phyloP scores from a whole-genome alignment of 345 rosid species.

The Lepidium africanum region DNA sequence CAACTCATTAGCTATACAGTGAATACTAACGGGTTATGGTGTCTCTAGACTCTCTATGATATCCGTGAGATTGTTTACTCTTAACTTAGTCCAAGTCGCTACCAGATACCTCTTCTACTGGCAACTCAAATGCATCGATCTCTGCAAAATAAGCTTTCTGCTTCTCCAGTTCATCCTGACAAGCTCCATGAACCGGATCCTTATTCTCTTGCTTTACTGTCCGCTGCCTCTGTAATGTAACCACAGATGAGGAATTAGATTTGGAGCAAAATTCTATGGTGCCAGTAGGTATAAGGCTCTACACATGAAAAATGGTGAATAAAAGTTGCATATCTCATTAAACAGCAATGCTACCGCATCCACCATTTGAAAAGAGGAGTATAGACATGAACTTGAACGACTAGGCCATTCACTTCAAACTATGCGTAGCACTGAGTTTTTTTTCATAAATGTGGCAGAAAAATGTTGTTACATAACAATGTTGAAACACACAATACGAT shows the following conservation, averaged over 20 bases:
- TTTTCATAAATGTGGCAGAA: background rate
- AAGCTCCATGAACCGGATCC: slow-evolving; percentile 6
- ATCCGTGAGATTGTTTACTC: slow-evolving; percentile 7
- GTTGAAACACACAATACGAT: background rate
- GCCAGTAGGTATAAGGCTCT: background rate
- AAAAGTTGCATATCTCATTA: background rate
- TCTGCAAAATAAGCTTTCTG: slow-evolving; percentile 73
- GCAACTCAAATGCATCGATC: slow-evolving; percentile 64
- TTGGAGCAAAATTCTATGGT: background rate
- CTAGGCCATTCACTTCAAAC: background rate
- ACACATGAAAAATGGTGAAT: background rate
- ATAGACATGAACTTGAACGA: background rate
- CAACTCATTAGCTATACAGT: slow-evolving; percentile 24
- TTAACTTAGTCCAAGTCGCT: slow-evolving; percentile 39
- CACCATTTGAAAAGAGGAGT: background rate
- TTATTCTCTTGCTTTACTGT: slow-evolving; percentile 9
- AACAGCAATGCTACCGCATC: background rate
- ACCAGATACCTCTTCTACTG: slow-evolving; percentile 56
- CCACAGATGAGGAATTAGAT: background rate
- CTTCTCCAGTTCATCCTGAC: slow-evolving; percentile 45
- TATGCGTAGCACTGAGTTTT: background rate
- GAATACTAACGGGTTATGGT: slow-evolving; percentile 13
- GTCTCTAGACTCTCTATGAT: slow-evolving; percentile 1
- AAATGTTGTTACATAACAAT: background rate
- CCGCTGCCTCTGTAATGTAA: slow-evolving; percentile 37